phyloP scores from a whole-genome alignment of 2,329 filamentous ascomycete species.

The Colletotrichum eleusines region DNA sequence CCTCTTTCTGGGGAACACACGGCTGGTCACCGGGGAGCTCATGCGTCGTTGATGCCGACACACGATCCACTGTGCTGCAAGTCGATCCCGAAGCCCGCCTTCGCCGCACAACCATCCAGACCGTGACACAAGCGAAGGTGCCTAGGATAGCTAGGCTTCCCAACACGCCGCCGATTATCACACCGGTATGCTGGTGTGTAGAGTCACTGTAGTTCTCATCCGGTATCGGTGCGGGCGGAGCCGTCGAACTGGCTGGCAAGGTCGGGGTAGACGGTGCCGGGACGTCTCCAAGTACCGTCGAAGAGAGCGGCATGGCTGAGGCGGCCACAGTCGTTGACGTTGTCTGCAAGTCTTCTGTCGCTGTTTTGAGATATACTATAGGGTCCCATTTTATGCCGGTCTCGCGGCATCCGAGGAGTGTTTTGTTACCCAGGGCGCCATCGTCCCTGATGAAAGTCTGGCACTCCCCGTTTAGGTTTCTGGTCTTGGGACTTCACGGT shows the following conservation, averaged over 20 bases:
- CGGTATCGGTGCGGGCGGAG: neutral
- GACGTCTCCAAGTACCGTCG: neutral
- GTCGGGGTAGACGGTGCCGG: neutral
- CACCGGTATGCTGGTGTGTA: neutral
- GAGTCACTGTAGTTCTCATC: neutral
- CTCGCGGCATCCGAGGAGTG: conserved; percentile 26
- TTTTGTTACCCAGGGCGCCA: conserved; percentile 14
- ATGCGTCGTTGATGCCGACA: neutral
- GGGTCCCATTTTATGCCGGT: conserved; percentile 5
- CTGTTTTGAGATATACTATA: conserved; percentile 16
- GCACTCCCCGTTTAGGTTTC: conserved; percentile 1
- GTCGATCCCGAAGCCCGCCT: neutral
- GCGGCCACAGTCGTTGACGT: neutral
- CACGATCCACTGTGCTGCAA: neutral
- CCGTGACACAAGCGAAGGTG: conserved; percentile 8
- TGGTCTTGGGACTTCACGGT: neutral
- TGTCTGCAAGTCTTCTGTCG: neutral
- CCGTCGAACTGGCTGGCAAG: neutral
- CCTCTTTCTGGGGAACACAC: neutral
- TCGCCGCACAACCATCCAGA: conserved; percentile 17
- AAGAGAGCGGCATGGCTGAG: neutral
- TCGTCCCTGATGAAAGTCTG: conserved; percentile 29
- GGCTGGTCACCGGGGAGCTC: conserved; percentile 9
- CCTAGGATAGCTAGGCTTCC: conserved; percentile 20
- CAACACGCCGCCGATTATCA: conserved; percentile 31